Conservation (phyloP, 805 yeast species). For the Maudiozyma serrabonitensis region DNA sequence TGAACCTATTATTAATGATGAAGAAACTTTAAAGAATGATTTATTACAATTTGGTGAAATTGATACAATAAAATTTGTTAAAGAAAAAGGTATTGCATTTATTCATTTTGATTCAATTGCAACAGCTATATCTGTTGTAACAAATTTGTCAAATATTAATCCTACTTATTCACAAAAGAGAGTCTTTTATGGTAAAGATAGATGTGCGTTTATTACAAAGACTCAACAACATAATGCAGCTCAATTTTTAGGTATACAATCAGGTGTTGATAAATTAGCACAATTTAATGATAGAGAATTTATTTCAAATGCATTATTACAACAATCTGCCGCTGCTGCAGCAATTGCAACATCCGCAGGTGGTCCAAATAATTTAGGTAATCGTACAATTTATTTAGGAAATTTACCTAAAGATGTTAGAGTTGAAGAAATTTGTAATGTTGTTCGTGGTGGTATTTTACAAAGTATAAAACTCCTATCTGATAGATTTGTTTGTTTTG, state of each 20-base stretch:
- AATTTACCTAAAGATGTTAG: conserved; percentile 81
- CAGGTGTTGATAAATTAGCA: conserved; percentile 67
- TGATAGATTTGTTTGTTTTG: conserved; percentile 87
- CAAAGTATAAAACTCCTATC: conserved; percentile 72
- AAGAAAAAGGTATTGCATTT: conserved; percentile 79
- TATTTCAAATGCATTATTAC: conserved; percentile 66
- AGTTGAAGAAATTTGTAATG: conserved; percentile 90
- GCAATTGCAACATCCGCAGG: conserved; percentile 93
- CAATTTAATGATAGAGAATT: conserved; percentile 54
- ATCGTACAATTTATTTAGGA: conserved; percentile 87
- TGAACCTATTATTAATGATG: conserved; percentile 35
- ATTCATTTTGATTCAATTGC: conserved; percentile 81
- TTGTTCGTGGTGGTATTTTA: conserved; percentile 87
- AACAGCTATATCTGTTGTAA: conserved; percentile 80
- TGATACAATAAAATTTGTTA: conserved; percentile 71
- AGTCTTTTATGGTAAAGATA: conserved; percentile 85
- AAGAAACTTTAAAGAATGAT: conserved; percentile 56
- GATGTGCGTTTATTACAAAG: conserved; percentile 89
- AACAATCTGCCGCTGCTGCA: conserved; percentile 96
- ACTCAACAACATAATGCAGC: conserved; percentile 97
- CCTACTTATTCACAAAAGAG: conserved; percentile 67
- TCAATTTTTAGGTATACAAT: conserved; percentile 82
- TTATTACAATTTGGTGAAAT: conserved; percentile 69
- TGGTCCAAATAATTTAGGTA: conserved; percentile 84
- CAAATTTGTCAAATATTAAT: conserved; percentile 52